Evolutionary conservation across 352 stramenopile genomes (phyloP), one percentile per base, ranked within the genome.

Genomic region (Phytophthora sp.): DNA sequence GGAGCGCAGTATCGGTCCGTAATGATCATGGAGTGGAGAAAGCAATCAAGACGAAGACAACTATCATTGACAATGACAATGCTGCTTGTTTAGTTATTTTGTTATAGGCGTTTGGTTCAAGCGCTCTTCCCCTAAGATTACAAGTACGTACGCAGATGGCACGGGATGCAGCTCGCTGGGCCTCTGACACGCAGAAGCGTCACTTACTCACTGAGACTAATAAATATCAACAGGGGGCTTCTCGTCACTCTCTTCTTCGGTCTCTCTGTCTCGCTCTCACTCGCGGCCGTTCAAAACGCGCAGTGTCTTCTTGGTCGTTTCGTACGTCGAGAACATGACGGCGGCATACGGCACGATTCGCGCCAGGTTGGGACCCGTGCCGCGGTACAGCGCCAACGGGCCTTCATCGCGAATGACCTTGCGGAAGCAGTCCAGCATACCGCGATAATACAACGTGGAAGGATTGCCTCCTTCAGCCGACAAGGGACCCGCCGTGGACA

Each of bases 281-380:
- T 50, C 63, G 41, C 49, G 41, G 26, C 62, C 66, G 30, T 63
- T 75, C 12, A 89, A 47, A 42, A 81, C 38, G 23, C 77, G 78
- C 49, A 91, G 62, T 15, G 71, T 69, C 71, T 89, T 84, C 70
- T 94, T 94, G 53, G 80, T 90, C 67, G 77, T 83, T 66, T 94
- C 86, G 57, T 88, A 94, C 24, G 86, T 90, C 62, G 80, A 89
- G 67, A 93, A 95, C 81, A 92, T 92, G 53, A 95, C 79, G 15
- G 87, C 87, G 1, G 84, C 82, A 69, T 92, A 93, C 42, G 87
- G 87, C 26, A 93, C 81, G 56, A 94, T 85, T 35, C 86, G 86
- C 9, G 82, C 78, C 47, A 93, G 73, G 63, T 94, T 94, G 49
- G 87, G 79, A n/a, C 89, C 57, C 2, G 84, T 92, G 49, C 87